These are phyloP conservation scores for Excoecaria cochinchinensis DNA, from an alignment of 345 rosid species.

Conservation along the genomic window DNA sequence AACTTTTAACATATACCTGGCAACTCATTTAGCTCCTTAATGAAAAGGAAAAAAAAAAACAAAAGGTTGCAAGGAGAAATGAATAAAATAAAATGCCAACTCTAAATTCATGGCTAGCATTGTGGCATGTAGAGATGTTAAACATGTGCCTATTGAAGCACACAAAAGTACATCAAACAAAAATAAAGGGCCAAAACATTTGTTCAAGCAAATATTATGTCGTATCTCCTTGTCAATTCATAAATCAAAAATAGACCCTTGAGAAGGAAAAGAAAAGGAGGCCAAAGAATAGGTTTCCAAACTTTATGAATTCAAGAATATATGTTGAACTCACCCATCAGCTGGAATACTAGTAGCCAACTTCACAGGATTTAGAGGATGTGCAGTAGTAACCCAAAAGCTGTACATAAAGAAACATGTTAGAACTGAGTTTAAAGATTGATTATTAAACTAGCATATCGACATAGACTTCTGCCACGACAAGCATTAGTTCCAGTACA, in stretches of 20 bases:
- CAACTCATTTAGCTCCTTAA: neutral
- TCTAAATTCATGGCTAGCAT: neutral
- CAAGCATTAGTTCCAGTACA: neutral
- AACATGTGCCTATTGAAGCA: neutral
- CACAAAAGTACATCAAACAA: neutral
- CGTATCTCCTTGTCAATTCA: neutral
- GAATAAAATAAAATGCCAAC: neutral
- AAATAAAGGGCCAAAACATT: neutral
- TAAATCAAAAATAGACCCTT: neutral
- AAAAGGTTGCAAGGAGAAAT: neutral
- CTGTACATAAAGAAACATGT: conserved; percentile 42
- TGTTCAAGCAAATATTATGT: neutral
- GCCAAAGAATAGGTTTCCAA: neutral
- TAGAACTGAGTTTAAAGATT: neutral
- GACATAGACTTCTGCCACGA: neutral
- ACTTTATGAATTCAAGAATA: neutral
- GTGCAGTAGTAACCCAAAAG: conserved; percentile 65
- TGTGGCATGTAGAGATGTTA: no score
- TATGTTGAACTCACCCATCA: conserved; percentile 65
- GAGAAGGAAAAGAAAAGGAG: neutral
- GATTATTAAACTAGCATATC: neutral
- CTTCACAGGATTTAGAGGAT: conserved; percentile 73
- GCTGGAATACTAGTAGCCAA: conserved; percentile 49
- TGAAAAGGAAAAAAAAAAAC: neutral
- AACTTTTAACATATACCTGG: neutral